Base-by-base conservation (phyloP, 768 basidiomycete species). In the Vararia minispora region DNA sequence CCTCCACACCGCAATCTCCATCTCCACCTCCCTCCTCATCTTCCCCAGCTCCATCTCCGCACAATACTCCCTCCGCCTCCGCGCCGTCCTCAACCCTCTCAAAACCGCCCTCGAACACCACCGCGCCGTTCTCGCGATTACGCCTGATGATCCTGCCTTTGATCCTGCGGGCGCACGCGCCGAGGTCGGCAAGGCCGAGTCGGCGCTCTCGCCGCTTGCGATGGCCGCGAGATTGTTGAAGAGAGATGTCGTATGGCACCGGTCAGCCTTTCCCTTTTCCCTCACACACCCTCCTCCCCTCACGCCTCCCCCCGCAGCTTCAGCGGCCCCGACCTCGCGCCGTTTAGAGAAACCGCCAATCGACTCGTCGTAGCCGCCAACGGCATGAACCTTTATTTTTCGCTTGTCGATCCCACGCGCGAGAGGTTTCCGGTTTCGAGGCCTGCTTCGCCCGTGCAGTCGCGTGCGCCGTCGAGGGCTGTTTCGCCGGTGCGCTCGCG, bases 41-140 rank as follows among this genome's bases (percentile, higher is more conserved):
- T 83, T 84, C 54, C 82, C 83, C 0, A 59, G 63, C 1, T 72
- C 79, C 2, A 62, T 79, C 28, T 77, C 81, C 1, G 59, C 75
- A 0, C 58, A 67, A 33, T 84, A 79, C 50, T 71, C 73, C 2
- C 59, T 51, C 13, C 61, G 68, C 6, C 57, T 83, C 1, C 59
- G 63, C 29, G 57, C 42, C 3, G 66, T 76, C 6, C 54, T 82
- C 10, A 43, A 55, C 4, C 74, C 77, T 1, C 58, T 83, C 7
- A 51, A 60, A 13, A 54, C 55, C 1, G 58, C 66, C 3, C 61
- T 77, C 24, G 54, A 57, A 6, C 53, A 67, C 7, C 78, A 84
- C 42, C 57, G 57, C 16, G 41, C 52, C 3, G 58, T 72, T 12
- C 60, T 84, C 5, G 52, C 60, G 28, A 59, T 62, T 11, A 56